Evolutionary conservation across 106 monocot genomes (phyloP).

Genomic region (Vanilla planifolia): DNA sequence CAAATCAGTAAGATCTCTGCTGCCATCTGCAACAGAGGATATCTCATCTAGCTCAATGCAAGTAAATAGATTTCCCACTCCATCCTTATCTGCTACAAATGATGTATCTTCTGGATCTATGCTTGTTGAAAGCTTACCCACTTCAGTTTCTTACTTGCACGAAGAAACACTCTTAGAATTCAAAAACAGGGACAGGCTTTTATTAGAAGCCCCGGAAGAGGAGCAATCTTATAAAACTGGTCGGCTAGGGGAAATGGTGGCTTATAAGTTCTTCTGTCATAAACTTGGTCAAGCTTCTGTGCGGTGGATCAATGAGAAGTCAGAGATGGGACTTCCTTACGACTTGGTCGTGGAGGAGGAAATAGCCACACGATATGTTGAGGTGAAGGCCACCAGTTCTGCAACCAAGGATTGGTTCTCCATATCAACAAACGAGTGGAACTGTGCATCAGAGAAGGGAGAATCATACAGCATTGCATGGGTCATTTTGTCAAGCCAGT

Average conservation of each 20-base stretch:
- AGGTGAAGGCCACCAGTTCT: constrained; percentile 48
- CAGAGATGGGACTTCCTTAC: constrained; percentile 50
- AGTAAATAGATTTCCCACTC: too few species aligned
- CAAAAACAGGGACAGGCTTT: constrained; percentile 12
- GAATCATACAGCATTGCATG: constrained; percentile 39
- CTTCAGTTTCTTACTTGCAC: too few species aligned
- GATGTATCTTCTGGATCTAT: too few species aligned
- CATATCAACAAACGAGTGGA: constrained; percentile 42
- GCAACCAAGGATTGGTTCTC: constrained; percentile 43
- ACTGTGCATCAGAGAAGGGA: constrained; percentile 38
- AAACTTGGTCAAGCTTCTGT: constrained; percentile 21
- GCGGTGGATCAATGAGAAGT: constrained; percentile 36
- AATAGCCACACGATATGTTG: constrained; percentile 17
- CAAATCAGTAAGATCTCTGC: too few species aligned
- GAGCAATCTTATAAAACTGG: constrained; percentile 30
- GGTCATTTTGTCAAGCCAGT: constrained; percentile 17
- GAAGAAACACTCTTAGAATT: too few species aligned
- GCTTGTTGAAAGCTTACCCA: too few species aligned
- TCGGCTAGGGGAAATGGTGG: constrained; percentile 33
- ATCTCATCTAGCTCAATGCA: too few species aligned
- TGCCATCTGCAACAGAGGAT: too few species aligned
- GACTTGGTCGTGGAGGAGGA: constrained; percentile 34
- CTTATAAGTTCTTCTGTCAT: constrained; percentile 35
- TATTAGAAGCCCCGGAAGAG: constrained; percentile 7
- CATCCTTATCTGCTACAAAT: too few species aligned